Evolutionary conservation across 2,329 filamentous ascomycete species (phyloP).

Genomic region (Magnaporthiopsis poae): DNA sequence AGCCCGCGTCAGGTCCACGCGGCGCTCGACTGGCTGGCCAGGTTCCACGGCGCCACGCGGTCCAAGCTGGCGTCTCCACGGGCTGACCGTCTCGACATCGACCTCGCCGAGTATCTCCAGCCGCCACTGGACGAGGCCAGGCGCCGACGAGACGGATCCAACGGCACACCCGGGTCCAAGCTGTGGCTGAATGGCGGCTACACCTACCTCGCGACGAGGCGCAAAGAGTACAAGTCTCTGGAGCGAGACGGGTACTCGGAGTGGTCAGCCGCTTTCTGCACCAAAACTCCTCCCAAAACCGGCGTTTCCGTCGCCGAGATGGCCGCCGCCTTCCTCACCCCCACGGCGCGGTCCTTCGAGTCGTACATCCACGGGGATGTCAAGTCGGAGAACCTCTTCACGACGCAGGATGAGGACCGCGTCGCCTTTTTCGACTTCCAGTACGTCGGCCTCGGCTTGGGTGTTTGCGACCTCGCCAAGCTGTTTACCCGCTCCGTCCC

Average conservation of each 20-base stretch:
- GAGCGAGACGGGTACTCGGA: constrained; percentile 36
- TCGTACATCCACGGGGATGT: constrained; percentile 60
- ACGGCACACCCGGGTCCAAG: constrained; percentile 16
- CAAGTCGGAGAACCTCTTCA: constrained; percentile 60
- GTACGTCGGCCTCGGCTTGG: constrained; percentile 54
- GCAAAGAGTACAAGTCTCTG: constrained; percentile 43
- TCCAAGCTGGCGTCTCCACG: constrained; percentile 27
- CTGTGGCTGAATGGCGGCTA: constrained; percentile 60
- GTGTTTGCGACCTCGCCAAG: constrained; percentile 57
- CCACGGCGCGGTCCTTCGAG: constrained; percentile 33
- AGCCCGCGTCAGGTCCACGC: constrained; percentile 37
- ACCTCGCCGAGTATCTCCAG: constrained; percentile 26
- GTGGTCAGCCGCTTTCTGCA: constrained; percentile 44
- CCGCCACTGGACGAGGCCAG: constrained; percentile 46
- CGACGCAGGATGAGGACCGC: constrained; percentile 33
- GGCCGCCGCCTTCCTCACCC: constrained; percentile 41
- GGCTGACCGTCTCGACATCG: constrained; percentile 12
- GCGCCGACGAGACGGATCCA: constrained; percentile 17
- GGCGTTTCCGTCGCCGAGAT: constrained; percentile 31
- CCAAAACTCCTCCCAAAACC: constrained; percentile 8
- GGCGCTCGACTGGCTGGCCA: constrained; percentile 52
- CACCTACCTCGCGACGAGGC: constrained; percentile 56
- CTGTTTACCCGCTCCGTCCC: constrained; percentile 58
- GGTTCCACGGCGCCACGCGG: constrained; percentile 46
- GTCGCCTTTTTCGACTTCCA: constrained; percentile 63